Evolutionary conservation across 1,284 basidiomycete genomes (phyloP).

Genomic region (Rhodotorula sp.): DNA sequence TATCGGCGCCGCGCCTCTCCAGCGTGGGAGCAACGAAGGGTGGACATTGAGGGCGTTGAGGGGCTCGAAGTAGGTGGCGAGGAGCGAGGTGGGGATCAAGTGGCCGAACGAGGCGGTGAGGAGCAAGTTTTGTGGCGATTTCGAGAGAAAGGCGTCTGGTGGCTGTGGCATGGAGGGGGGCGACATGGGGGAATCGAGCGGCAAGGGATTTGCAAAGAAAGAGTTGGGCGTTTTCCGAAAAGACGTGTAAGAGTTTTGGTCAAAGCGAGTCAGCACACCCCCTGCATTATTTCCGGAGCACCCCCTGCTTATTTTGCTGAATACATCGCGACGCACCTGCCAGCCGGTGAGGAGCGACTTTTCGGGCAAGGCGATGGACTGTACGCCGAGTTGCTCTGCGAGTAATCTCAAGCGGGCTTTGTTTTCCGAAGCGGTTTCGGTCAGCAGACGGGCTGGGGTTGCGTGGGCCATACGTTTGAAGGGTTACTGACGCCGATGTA

Average conservation of each 20-base stretch:
- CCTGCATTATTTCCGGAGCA: no score
- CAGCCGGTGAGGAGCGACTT: slow-evolving; percentile 31
- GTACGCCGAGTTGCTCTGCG: slow-evolving; percentile 32
- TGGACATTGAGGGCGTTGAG: slow-evolving; percentile 81
- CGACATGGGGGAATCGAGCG: not conserved
- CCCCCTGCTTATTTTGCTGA: no score
- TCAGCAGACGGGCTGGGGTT: no score
- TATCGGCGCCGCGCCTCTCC: slow-evolving; percentile 87
- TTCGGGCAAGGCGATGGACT: slow-evolving; percentile 13
- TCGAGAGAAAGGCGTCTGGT: not conserved
- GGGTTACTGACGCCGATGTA: slow-evolving; percentile 39
- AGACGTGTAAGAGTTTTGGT: no score
- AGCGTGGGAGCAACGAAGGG: slow-evolving; percentile 82
- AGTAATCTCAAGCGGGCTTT: slow-evolving; percentile 37
- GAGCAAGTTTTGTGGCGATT: slow-evolving; percentile 54
- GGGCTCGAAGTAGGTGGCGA: slow-evolving; percentile 61
- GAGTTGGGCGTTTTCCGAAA: no score
- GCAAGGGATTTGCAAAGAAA: no score
- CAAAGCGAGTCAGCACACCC: no score
- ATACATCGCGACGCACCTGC: slow-evolving; percentile 5
- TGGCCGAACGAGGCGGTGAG: slow-evolving; percentile 91
- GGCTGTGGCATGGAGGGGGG: not conserved
- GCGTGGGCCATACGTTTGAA: no score
- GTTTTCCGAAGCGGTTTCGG: no score
- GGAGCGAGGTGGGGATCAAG: slow-evolving; percentile 67